Percentiles rank a stretch among this genome's conserved stretches.
Evolutionary conservation across 768 basidiomycete species (phyloP).

Genomic region (Inosperma sp.): DNA sequence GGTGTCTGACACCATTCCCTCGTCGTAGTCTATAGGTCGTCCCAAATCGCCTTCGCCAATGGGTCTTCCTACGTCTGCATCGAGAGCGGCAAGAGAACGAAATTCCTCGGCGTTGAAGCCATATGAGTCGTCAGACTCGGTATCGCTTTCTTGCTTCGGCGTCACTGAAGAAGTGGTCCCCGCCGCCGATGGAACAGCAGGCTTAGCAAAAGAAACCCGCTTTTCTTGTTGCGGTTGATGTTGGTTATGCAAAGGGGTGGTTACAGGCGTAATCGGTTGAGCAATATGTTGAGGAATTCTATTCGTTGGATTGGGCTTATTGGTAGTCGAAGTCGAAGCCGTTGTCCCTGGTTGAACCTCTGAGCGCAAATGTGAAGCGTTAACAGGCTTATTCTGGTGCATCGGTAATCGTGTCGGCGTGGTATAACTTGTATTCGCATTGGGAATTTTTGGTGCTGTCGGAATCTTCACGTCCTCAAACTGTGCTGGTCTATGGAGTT

Average conservation of each 20-base stretch:
- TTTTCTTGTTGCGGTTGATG: slow-evolving; percentile 9
- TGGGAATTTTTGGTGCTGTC: slow-evolving; percentile 16
- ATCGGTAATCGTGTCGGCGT: slow-evolving; percentile 19
- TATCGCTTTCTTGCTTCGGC: slow-evolving; percentile 15
- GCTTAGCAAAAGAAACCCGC: slow-evolving; percentile 11
- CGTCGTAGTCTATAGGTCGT: slow-evolving; percentile 43
- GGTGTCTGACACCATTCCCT: slow-evolving; percentile 26
- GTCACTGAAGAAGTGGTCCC: slow-evolving; percentile 2
- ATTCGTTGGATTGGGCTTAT: slow-evolving; percentile 11
- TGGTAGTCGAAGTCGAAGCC: slow-evolving; percentile 11
- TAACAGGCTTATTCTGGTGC: slow-evolving; percentile 24
- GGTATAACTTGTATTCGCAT: slow-evolving; percentile 10
- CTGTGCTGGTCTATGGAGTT: slow-evolving; percentile 68
- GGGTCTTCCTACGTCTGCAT: slow-evolving; percentile 40
- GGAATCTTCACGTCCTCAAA: slow-evolving; percentile 50
- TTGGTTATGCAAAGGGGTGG: slow-evolving; percentile 2
- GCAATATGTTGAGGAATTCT: neutral
- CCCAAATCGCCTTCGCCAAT: slow-evolving; percentile 37
- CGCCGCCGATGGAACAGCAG: slow-evolving; percentile 6
- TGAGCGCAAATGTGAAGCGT: slow-evolving; percentile 39
- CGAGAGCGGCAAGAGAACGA: slow-evolving; percentile 51
- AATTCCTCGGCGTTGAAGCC: slow-evolving; percentile 66
- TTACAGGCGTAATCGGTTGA: slow-evolving; percentile 10
- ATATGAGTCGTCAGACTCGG: slow-evolving; percentile 45
- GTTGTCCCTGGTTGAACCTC: slow-evolving; percentile 19